phyloP scores from a whole-genome alignment of 108 stramenopile genomes.

The Aurantiochytrium sp. region DNA sequence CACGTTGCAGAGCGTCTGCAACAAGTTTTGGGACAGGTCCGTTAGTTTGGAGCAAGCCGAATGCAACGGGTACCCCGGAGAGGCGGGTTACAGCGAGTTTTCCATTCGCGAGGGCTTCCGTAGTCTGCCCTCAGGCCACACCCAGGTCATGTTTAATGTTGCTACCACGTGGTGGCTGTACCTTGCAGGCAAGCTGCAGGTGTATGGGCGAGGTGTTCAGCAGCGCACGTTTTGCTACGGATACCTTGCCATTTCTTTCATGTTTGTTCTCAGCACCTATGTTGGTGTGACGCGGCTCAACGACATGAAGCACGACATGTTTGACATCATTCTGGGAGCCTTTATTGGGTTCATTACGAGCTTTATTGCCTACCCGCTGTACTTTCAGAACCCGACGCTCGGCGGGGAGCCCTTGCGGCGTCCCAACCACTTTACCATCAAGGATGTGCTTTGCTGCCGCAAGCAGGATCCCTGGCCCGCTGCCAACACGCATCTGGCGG shows the following conservation, averaged over 20 bases:
- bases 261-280: neutral
- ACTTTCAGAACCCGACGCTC: neutral
- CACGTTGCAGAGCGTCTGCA: neutral
- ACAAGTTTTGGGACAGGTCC: neutral
- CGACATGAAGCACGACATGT: neutral
- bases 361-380: neutral
- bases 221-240: neutral
- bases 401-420: neutral
- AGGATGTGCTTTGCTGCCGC: neutral
- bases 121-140: neutral
- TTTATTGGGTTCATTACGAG: neutral
- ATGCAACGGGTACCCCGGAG: neutral
- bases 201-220: neutral
- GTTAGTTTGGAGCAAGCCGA: neutral
- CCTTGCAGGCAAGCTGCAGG: neutral
- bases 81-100: neutral
- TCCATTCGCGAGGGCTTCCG: neutral
- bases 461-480: neutral
- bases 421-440: neutral
- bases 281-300: neutral
- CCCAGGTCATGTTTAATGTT: neutral
- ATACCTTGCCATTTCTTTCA: neutral
- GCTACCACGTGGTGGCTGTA: neutral
- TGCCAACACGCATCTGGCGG: neutral
- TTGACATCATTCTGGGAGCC: neutral